Conservation (phyloP, 345 rosid species). For the Syzygium aqueum region DNA sequence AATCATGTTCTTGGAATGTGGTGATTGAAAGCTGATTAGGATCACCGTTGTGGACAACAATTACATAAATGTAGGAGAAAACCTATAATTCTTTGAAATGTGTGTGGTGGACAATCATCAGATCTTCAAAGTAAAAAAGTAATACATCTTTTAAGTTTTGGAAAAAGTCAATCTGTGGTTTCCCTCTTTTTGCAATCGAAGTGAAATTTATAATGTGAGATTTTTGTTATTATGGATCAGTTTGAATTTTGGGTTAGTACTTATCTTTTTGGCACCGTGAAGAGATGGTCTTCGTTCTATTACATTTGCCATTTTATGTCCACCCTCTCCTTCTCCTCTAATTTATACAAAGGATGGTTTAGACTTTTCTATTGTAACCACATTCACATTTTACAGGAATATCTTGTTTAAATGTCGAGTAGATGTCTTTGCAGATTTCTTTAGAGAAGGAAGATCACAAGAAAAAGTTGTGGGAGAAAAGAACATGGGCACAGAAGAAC, state of each 20-base stretch:
- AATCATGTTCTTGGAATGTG: background rate
- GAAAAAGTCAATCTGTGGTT: background rate
- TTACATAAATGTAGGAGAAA: background rate
- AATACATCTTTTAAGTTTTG: background rate
- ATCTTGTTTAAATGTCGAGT: background rate
- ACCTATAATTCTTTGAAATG: background rate
- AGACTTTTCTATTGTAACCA: background rate
- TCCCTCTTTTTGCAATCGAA: background rate
- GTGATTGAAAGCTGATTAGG: background rate
- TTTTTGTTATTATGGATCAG: background rate
- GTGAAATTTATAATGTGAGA: background rate
- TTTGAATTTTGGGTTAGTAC: background rate
- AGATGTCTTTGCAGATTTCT: background rate
- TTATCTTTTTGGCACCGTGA: background rate
- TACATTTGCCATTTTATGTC: background rate
- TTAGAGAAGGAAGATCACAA: background rate
- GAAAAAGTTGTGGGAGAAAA: background rate
- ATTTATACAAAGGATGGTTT: background rate
- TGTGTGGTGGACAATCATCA: background rate
- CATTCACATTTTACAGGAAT: background rate
- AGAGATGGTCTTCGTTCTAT: background rate
- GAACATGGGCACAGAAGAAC: background rate
- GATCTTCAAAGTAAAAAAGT: background rate
- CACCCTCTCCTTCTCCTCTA: background rate
- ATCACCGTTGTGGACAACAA: background rate